Evolutionary conservation across 148 eudicot genomes (phyloP).

Genomic region (Beta vulgaris): DNA sequence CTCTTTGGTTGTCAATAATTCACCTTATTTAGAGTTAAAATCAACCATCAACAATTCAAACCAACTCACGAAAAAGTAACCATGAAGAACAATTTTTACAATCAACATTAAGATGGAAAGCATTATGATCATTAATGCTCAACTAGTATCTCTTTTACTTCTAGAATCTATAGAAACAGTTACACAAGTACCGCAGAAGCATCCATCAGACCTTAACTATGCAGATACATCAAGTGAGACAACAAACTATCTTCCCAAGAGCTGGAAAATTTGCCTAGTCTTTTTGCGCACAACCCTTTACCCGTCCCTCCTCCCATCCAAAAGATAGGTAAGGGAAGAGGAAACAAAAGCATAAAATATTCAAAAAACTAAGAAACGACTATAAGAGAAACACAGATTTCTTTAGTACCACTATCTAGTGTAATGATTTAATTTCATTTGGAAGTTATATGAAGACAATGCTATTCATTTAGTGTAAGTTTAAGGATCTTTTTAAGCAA

Average conservation of each 20-base stretch:
- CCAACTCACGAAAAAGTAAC: too few relatives aligned
- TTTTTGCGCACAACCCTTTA: background rate
- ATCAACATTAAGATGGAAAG: background rate
- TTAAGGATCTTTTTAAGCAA: background rate
- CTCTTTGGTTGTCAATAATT: conserved; percentile 78
- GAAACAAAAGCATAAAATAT: background rate
- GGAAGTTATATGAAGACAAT: background rate
- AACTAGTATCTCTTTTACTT: background rate
- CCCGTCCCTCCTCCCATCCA: background rate
- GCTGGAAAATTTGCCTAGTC: background rate
- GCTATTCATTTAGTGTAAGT: background rate
- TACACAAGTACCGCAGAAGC: background rate
- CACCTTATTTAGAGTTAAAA: conserved; percentile 42
- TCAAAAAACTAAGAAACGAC: background rate
- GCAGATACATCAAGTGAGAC: background rate
- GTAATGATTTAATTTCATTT: background rate
- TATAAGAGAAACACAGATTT: background rate
- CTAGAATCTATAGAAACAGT: background rate
- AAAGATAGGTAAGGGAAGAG: background rate
- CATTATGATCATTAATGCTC: background rate
- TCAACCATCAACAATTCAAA: background rate
- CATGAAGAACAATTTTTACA: too few relatives aligned
- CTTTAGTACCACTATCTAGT: background rate
- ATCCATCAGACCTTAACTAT: background rate
- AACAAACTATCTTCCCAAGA: background rate